Base-by-base conservation (phyloP, 306 rosid species). In the Rubus idaeus region DNA sequence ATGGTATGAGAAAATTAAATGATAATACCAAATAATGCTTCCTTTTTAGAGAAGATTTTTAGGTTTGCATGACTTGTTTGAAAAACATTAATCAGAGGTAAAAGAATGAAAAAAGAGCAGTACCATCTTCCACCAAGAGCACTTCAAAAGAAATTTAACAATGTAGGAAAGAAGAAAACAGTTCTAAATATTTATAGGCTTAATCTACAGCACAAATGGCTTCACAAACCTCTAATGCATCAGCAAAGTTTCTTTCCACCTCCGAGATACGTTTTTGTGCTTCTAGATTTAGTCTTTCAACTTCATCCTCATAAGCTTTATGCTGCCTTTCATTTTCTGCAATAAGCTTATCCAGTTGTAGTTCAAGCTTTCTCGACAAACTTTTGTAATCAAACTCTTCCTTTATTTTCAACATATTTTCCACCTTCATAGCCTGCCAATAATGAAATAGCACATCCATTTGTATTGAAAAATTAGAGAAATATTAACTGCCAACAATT, bases 341-440 rank as follows among this genome's bases (percentile, higher is more conserved):
- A 82, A 91, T 92, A 72, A 92, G 93, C 89, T 81, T 89, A 84
- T 95, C 99, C 78, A 95, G 67, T 80, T 92, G 97, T 71, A 95
- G 66, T 77, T 92, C 99, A 87, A 95, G 97, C 84, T 83, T 95
- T 56, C 95, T 86, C 17, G 97, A 91, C 86, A 95, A 85, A 77
- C 99, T 91, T 88, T 91, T 95, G 87, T 92, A 92, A 87, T 92
- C 99, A 86, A 95, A 95, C 84, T 95, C 99, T 84, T 95, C 99
- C 83, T 95, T 95, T 80, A 95, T 95, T 81, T 87, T 95, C 86
- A 90, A 85, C 97, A 95, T 92, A 77, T 95, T 95, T 82, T 95
- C 97, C 77, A 95, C 99, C 90, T 95, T 95, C 99, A 92, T 95
- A 67, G 97, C 97, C 97, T 89, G 82, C 80, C 82, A 81, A 76